A percentile compares a stretch with the other conserved stretches of the same genome.
Evolutionary conservation across 805 yeast species (phyloP).

Genomic region (Candida xiaguanensis): DNA sequence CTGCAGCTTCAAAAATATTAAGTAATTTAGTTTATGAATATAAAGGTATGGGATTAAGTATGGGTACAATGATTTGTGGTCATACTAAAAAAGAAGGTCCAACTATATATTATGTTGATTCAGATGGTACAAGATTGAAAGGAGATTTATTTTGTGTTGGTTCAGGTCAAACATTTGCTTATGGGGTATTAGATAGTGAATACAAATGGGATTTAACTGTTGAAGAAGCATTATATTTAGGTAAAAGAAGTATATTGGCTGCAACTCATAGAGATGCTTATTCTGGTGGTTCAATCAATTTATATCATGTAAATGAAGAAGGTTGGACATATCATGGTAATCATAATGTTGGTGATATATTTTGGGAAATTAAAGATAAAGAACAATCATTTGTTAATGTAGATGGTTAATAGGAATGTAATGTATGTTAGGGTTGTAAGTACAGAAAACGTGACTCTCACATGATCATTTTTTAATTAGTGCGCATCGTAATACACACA

Average conservation of each 20-base stretch:
- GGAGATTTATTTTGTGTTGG: constrained; percentile 98
- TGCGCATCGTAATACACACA: background rate
- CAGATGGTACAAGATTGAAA: constrained; percentile 92
- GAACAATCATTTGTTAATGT: constrained; percentile 91
- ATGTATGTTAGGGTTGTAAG: background rate
- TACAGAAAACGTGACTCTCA: constrained; percentile 1
- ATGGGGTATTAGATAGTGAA: constrained; percentile 93
- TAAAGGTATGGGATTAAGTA: constrained; percentile 97
- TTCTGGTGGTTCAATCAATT: constrained; percentile 94
- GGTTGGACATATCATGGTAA: constrained; percentile 98
- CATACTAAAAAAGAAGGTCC: constrained; percentile 95
- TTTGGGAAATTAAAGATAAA: constrained; percentile 86
- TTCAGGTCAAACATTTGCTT: constrained; percentile 98
- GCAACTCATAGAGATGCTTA: constrained; percentile 98
- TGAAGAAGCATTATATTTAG: constrained; percentile 91
- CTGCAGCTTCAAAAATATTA: constrained; percentile 93
- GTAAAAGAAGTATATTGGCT: constrained; percentile 93
- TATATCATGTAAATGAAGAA: constrained; percentile 86
- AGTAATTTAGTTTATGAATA: constrained; percentile 87
- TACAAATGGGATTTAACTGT: constrained; percentile 88
- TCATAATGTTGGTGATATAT: constrained; percentile 82
- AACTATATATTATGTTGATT: constrained; percentile 90
- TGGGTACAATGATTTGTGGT: constrained; percentile 99
- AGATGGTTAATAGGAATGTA: constrained; percentile 45
- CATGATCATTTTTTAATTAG: background rate